A percentile compares a stretch with the other conserved stretches of the same genome.
Conservation (phyloP, 257 asterid genomes). For the Ballota nigra region DNA sequence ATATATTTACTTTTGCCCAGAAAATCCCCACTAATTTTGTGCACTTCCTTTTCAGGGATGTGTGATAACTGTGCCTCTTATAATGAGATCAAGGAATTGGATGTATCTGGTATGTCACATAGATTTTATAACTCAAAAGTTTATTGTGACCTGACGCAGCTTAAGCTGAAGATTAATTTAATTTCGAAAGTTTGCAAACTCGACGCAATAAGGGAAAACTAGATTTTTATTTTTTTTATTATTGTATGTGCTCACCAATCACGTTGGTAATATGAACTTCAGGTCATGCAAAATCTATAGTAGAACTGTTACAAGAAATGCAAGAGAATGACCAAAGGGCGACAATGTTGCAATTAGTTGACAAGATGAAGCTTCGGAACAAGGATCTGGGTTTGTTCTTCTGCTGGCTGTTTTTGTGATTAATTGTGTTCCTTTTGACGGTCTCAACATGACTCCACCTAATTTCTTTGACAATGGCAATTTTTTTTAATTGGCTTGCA, state of each 20-base stretch:
- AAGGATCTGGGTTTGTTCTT: constrained; percentile 61
- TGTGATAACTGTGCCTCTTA: constrained; percentile 88
- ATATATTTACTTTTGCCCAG: constrained; percentile 9
- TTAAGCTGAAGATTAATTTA: constrained; percentile 5
- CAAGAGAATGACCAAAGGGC: constrained; percentile 77
- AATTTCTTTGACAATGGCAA: background rate
- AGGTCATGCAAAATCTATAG: constrained; percentile 69
- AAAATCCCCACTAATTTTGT: constrained; percentile 18
- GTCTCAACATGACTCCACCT: background rate
- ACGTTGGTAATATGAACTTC: constrained; percentile 27
- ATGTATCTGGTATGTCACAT: constrained; percentile 64
- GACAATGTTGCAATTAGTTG: constrained; percentile 86
- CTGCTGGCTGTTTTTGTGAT: constrained; percentile 12
- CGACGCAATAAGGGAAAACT: background rate
- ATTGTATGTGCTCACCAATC: background rate
- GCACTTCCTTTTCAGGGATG: constrained; percentile 66
- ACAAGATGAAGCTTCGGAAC: constrained; percentile 69
- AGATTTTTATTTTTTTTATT: too few relatives aligned
- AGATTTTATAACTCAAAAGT: constrained; percentile 7
- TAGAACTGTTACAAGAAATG: constrained; percentile 64
- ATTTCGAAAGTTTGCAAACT: background rate
- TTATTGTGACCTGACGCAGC: constrained; percentile 13
- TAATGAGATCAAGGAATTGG: constrained; percentile 67
- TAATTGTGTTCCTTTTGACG: background rate
- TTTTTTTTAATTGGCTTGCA: background rate